Base-by-base conservation (phyloP, 768 basidiomycete species). In the Mycena crocata region DNA sequence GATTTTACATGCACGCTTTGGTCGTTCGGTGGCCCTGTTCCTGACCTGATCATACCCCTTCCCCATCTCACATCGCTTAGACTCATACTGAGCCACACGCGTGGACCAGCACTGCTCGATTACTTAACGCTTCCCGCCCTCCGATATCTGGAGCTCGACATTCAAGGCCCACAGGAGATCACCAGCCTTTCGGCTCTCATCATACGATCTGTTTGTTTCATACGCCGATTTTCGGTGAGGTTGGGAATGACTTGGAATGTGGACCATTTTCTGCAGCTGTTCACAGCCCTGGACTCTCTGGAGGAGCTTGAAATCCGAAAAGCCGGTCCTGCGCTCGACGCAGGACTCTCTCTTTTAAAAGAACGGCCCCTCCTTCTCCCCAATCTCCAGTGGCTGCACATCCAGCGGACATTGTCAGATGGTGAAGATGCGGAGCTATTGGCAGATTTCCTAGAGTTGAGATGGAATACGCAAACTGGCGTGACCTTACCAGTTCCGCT, bases 241-340 rank as follows among this genome's bases (percentile, higher is more conserved):
- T 8, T 55, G 7, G 64, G 64, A 10, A 10, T 30, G 21, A 14
- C 1, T 9, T 54, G 57, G 57, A 30, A 19, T 1, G 19, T 26
- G 9, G 42, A 54, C 30, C 3, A 46, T n/a, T 54, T 65, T 15
- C 13, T 14, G 50, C 64, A 31, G 34, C 35, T 65, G 1, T 24
- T 65, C 35, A 10, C 9, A 15, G 42, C 44, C 21, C 26, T 65
- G 14, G 42, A 52, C 24, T 54, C 50, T 14, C 64, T 65, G 15
- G 64, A 58, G 35, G 64, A 39, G 44, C 64, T 65, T 23, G 50
- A 59, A 14, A 21, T 65, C 39, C 7, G 51, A 28, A 58, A 59
- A 10, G 57, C 50, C 28, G 28, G 10, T 34, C 12, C 1, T 5
- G 45, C 50, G 32, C 3, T 54, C 19, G 57, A 65, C 57, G 32